Percentiles rank a stretch among this genome's conserved stretches.
Evolutionary conservation across 495 filamentous ascomycete genomes (phyloP).

Genomic region (Podospora comata): DNA sequence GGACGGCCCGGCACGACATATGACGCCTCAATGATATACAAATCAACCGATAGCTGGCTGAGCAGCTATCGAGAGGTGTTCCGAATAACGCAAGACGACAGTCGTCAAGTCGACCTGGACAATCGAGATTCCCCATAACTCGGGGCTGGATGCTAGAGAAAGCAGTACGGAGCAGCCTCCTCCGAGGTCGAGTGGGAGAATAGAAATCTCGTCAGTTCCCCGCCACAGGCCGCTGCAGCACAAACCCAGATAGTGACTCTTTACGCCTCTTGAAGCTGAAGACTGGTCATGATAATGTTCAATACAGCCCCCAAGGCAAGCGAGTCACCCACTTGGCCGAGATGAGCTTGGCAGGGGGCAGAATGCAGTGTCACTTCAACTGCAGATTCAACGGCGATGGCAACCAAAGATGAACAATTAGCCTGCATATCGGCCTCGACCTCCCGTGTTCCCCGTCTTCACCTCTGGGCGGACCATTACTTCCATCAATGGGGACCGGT

Average conservation of each 20-base stretch:
- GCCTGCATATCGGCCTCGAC: slow-evolving; percentile 6
- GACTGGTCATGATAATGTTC: background rate
- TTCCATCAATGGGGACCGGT: slow-evolving; percentile 2
- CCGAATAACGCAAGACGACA: too few species aligned
- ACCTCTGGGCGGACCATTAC: background rate
- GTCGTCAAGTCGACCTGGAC: too few species aligned
- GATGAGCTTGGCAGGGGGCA: background rate
- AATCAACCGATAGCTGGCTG: too few species aligned
- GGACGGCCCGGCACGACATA: too few species aligned
- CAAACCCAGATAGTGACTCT: background rate
- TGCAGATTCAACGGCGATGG: background rate
- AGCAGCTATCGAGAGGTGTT: too few species aligned
- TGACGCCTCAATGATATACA: too few species aligned
- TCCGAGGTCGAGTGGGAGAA: slow-evolving; percentile 4
- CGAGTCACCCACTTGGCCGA: background rate
- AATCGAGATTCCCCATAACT: too few species aligned
- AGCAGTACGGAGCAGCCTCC: background rate
- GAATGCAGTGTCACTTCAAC: background rate
- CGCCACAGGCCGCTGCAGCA: background rate
- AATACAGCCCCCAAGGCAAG: background rate
- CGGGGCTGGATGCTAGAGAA: background rate
- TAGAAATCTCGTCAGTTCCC: background rate
- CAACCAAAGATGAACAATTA: background rate
- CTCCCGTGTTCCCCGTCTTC: slow-evolving; percentile 6
- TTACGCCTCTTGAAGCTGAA: background rate